Evolutionary conservation across 805 yeast species (phyloP).

Genomic region (Komagataella kurtzmanii): DNA sequence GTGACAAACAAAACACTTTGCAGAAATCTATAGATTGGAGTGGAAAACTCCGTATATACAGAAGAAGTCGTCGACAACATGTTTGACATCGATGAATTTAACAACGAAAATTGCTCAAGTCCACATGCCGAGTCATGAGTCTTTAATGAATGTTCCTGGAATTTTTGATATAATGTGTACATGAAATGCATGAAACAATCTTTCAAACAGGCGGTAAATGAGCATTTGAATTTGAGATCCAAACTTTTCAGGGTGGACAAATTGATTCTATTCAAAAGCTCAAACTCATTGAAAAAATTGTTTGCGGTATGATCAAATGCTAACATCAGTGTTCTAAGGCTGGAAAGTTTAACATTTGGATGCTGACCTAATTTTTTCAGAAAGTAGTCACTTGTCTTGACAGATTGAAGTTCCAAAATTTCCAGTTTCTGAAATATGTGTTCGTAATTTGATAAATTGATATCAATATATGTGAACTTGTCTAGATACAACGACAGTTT

Average conservation of each 20-base stretch:
- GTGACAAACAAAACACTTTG: neutral
- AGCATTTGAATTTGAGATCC: neutral
- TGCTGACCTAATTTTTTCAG: neutral
- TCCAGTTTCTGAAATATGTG: neutral
- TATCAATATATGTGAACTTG: neutral
- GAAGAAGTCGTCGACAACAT: neutral
- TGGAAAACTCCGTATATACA: neutral
- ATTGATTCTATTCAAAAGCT: neutral
- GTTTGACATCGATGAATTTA: neutral
- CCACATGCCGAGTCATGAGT: neutral
- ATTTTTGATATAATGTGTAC: neutral
- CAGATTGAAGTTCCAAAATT: neutral
- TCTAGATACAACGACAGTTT: neutral
- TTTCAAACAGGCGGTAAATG: neutral
- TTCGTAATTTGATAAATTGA: neutral
- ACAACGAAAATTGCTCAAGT: neutral
- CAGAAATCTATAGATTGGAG: neutral
- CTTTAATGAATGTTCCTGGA: neutral
- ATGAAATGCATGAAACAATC: neutral
- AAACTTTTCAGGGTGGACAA: neutral
- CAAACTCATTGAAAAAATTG: neutral
- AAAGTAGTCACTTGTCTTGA: neutral
- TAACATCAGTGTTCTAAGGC: neutral
- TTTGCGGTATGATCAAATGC: neutral
- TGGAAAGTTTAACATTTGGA: neutral